phyloP scores from a whole-genome alignment of 306 rosid species.

The Cucumis melo region DNA sequence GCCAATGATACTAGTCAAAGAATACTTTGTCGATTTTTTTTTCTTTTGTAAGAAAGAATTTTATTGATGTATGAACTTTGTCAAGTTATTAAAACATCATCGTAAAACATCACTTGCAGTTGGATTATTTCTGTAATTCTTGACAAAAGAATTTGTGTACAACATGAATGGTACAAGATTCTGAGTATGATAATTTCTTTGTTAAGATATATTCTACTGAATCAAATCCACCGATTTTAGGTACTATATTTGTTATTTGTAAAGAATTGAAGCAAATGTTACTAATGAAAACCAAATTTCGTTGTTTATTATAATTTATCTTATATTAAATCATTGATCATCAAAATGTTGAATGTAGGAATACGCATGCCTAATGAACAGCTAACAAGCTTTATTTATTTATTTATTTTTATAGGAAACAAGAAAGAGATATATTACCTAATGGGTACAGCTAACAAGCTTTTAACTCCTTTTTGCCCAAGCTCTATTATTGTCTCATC shows the following conservation, averaged over 20 bases:
- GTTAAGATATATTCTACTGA: neutral
- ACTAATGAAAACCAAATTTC: neutral
- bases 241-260: neutral
- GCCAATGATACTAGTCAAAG: neutral
- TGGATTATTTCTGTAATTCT: neutral
- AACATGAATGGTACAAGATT: neutral
- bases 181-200: neutral
- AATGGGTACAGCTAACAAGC: constrained; percentile 90
- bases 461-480: constrained; percentile 74
- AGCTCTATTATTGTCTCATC: constrained; percentile 94
- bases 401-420: too few relatives aligned
- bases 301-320: neutral
- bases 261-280: neutral
- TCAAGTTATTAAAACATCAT: neutral
- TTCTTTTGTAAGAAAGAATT: too few relatives aligned
- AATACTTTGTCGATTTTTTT: neutral
- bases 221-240: neutral
- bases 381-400: constrained; percentile 48
- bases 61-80: neutral
- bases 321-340: neutral
- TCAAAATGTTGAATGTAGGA: neutral
- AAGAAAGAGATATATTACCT: constrained; percentile 28
- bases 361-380: constrained; percentile 68
- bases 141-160: neutral
- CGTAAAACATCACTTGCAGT: neutral